These are phyloP conservation scores for Rhododendron mucronatum DNA, from an alignment of 148 eudicot species.

Conservation along the genomic window DNA sequence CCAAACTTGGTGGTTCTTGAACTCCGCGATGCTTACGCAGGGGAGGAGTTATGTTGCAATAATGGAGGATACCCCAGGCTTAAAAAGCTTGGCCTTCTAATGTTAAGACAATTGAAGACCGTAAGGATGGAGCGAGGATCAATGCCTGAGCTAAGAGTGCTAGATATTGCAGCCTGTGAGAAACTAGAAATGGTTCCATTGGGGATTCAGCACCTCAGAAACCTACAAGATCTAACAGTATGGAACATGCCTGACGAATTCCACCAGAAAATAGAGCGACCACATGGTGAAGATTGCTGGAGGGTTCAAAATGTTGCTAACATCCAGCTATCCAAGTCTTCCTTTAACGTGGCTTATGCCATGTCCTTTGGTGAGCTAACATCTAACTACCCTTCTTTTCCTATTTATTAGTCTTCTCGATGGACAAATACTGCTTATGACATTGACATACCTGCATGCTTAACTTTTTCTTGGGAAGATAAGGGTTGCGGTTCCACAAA, in stretches of 20 bases:
- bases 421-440: too few relatives aligned
- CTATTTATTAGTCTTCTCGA: too few relatives aligned
- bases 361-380: not conserved
- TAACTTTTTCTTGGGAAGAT: not conserved
- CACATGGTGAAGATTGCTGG: constrained; percentile 13
- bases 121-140: constrained; percentile 2
- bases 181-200: constrained; percentile 9
- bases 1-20: constrained; percentile 7
- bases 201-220: constrained; percentile 16
- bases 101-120: not conserved
- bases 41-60: constrained; percentile 4
- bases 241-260: not conserved
- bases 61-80: constrained; percentile 8
- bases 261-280: not conserved
- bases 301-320: constrained; percentile 8
- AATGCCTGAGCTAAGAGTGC: constrained; percentile 5
- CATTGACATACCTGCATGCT: not conserved
- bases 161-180: constrained; percentile 2
- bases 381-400: not conserved
- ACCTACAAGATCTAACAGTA: not conserved
- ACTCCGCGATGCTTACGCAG: constrained; percentile 11
- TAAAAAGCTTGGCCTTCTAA: not conserved
- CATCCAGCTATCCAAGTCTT: not conserved
- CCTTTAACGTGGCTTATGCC: too few relatives aligned
- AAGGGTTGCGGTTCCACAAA: not conserved